A percentile compares a stretch with the other conserved stretches of the same genome.
phyloP scores from a whole-genome alignment of 306 rosid species.

The Cicer arietinum region DNA sequence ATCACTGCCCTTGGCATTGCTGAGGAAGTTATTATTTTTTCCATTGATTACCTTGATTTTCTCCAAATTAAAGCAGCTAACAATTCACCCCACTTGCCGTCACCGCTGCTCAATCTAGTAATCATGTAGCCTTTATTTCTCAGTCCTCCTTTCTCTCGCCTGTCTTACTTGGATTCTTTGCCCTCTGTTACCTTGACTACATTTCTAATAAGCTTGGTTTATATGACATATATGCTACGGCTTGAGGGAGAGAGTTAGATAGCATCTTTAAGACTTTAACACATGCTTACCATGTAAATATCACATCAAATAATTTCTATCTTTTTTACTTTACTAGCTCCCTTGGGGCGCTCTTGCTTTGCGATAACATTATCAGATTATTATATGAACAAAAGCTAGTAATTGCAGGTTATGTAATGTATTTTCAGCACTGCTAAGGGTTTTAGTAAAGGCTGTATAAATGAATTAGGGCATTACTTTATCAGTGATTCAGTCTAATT shows the following conservation, averaged over 20 bases:
- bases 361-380: neutral
- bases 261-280: no score
- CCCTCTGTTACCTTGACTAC: no score
- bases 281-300: no score
- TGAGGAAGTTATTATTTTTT: neutral
- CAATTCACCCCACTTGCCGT: neutral
- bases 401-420: conserved; percentile 20
- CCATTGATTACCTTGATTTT: neutral
- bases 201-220: no score
- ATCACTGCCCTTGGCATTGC: neutral
- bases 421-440: conserved; percentile 7
- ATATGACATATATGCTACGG: no score
- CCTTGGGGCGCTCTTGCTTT: neutral
- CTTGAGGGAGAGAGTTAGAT: no score
- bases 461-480: neutral
- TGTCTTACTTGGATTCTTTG: no score
- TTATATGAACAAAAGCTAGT: conserved; percentile 23
- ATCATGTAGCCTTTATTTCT: neutral
- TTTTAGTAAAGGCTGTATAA: conserved; percentile 8
- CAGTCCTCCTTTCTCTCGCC: neutral
- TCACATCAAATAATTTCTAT: no score
- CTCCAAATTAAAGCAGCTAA: neutral
- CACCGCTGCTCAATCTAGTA: neutral
- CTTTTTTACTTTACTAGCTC: neutral
- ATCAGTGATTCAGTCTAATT: conserved; percentile 9